Percentiles rank a stretch among this genome's conserved stretches.
Conservation (phyloP, 2,329 filamentous ascomycete genomes). For the Emericellopsis cladophorae region DNA sequence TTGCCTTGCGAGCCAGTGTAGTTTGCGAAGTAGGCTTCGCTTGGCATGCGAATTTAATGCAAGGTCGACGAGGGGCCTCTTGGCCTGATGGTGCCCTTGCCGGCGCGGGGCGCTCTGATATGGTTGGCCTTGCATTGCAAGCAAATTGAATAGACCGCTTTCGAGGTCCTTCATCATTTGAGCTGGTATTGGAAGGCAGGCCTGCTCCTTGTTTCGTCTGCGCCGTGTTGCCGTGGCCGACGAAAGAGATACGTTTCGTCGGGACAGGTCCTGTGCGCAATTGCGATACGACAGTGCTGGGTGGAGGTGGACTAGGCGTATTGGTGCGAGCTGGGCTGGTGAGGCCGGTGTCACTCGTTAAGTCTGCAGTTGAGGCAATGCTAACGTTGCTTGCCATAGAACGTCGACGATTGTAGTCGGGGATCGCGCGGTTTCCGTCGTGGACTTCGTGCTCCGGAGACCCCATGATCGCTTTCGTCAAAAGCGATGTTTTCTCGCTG, state of each 20-base stretch:
- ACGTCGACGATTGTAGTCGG: slow-evolving; percentile 29
- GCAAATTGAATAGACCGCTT: slow-evolving; percentile 91
- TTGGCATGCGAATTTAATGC: slow-evolving; percentile 69
- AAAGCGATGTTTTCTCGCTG: slow-evolving; percentile 59
- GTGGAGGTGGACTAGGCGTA: slow-evolving; percentile 78
- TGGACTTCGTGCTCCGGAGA: slow-evolving; percentile 44
- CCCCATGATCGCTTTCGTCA: slow-evolving; percentile 72
- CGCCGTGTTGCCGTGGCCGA: background rate
- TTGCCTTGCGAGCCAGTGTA: slow-evolving; percentile 16
- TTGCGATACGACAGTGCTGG: slow-evolving; percentile 37
- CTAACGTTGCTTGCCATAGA: slow-evolving; percentile 74
- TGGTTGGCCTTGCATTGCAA: slow-evolving; percentile 49
- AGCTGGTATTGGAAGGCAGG: background rate
- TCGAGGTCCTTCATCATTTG: slow-evolving; percentile 25
- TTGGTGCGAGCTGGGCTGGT: slow-evolving; percentile 82
- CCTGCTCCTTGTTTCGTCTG: background rate
- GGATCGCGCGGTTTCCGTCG: slow-evolving; percentile 16
- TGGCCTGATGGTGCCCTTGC: slow-evolving; percentile 19
- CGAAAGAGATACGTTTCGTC: slow-evolving; percentile 12
- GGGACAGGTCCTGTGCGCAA: slow-evolving; percentile 19
- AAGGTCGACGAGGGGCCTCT: slow-evolving; percentile 38
- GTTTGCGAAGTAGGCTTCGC: slow-evolving; percentile 32
- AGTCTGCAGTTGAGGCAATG: slow-evolving; percentile 70
- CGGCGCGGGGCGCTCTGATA: slow-evolving; percentile 24
- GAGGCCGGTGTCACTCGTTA: slow-evolving; percentile 88